Base-by-base conservation (phyloP, 805 yeast species). In the Spathaspora girioi region DNA sequence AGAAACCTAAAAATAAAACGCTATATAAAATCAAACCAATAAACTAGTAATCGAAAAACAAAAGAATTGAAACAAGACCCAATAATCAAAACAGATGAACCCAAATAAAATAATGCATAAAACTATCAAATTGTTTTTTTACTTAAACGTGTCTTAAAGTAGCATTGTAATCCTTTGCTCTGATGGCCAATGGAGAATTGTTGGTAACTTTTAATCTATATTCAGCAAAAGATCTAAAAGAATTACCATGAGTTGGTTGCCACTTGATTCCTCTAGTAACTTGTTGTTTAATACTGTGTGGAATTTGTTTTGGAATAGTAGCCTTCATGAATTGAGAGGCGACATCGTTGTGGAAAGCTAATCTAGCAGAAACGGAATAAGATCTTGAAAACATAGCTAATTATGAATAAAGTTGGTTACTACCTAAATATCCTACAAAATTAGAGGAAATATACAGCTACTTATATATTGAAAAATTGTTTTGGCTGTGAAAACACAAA, bases 221-320 rank as follows among this genome's bases (percentile, higher is more conserved):
- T 56, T 74, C 78, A 41, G 76, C 76, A 59, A 74, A 74, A 3
- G 75, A 65, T 51, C 76, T 64, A 61, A 70, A 73, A 18, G 75
- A 64, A 59, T 71, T 64, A 38, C 76, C 76, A 46, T 64, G 55
- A 17, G 69, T 67, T 17, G 76, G 76, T 48, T 61, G 60, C 74
- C 75, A 71, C 59, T 68, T 70, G 53, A 59, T 54, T 38, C 56
- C 54, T 4, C 57, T 23, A 11, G 47, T 17, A 14, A 40, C 46
- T 35, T 56, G 19, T 59, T 61, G 43, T 14, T 45, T 45, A 19
- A 26, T 23, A 17, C 17, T 42, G 12, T 43, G 52, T 15, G 43
- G 38, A 4, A 38, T 41, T 46, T 50, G 52, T 26, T 50, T 50
- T 35, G 52, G 52, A 9, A 41, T 46, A 17, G 49, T 45, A 15